These are phyloP conservation scores for Claviceps pusilla DNA, from an alignment of 2,329 filamentous ascomycete genomes.

Conservation along the genomic window DNA sequence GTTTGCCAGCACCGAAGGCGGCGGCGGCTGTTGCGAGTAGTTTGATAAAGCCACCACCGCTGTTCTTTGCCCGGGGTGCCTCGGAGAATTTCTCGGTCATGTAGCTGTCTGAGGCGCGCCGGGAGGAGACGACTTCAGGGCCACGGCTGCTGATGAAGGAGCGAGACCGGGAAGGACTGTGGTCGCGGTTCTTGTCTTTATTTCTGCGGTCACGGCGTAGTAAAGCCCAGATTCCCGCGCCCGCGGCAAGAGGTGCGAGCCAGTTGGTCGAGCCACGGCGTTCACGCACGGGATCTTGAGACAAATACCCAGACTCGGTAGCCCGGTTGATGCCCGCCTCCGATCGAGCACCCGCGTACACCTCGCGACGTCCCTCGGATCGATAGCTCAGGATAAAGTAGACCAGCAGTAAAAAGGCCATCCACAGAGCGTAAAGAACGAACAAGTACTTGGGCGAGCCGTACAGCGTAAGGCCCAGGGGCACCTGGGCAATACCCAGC, in stretches of 20 bases:
- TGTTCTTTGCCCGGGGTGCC: conserved; percentile 23
- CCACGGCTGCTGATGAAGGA: conserved; percentile 23
- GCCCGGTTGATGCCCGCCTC: conserved; percentile 25
- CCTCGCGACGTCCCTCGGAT: conserved; percentile 38
- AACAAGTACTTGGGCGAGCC: conserved; percentile 78
- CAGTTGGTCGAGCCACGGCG: conserved; percentile 25
- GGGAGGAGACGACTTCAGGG: conserved; percentile 37
- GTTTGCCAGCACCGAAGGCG: conserved; percentile 44
- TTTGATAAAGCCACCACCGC: conserved; percentile 42
- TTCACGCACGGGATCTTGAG: conserved; percentile 16
- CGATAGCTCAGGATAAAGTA: conserved; percentile 73
- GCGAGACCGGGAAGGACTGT: conserved; percentile 24
- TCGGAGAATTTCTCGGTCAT: conserved; percentile 52
- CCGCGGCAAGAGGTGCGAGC: conserved; percentile 39
- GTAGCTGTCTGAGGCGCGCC: conserved; percentile 41
- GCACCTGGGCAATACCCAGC: conserved; percentile 73
- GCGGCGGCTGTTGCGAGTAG: conserved; percentile 46
- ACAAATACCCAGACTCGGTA: conserved; percentile 27
- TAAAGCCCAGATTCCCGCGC: conserved; percentile 33
- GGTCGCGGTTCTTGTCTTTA: conserved; percentile 26
- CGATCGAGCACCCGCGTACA: conserved; percentile 44
- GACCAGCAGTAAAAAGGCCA: conserved; percentile 52
- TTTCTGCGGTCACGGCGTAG: conserved; percentile 29
- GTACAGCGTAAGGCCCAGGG: conserved; percentile 79
- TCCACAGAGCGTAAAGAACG: conserved; percentile 70